Evolutionary conservation across 2,329 filamentous ascomycete species (phyloP).

Genomic region (Karstenula rhodostoma): DNA sequence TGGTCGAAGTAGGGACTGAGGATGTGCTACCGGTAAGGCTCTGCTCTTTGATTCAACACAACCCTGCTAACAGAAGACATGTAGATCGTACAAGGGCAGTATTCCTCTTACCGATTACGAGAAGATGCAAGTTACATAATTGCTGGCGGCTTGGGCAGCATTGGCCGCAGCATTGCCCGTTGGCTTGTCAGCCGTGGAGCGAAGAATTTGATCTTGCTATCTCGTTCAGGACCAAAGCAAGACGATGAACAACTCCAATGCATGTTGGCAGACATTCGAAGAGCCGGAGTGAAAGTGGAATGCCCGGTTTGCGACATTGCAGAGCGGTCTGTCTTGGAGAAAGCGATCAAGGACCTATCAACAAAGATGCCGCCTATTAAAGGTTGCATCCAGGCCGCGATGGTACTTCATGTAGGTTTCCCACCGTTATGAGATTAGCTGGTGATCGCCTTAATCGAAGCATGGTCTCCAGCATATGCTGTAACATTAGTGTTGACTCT

Average conservation of each 20-base stretch:
- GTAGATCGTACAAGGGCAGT: not conserved
- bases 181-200: constrained; percentile 27
- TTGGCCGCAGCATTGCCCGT: constrained; percentile 24
- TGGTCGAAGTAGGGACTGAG: constrained; percentile 18
- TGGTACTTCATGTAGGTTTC: constrained; percentile 21
- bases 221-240: constrained; percentile 13
- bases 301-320: not conserved
- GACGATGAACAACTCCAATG: too few species aligned
- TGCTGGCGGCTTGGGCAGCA: constrained; percentile 26
- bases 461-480: too few species aligned
- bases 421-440: constrained; percentile 13
- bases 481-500: too few species aligned
- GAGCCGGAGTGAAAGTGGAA: not conserved
- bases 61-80: not conserved
- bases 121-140: constrained; percentile 27
- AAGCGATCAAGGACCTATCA: not conserved
- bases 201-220: constrained; percentile 24
- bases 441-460: not conserved
- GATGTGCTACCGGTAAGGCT: constrained; percentile 17
- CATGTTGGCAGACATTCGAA: not conserved
- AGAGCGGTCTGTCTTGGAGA: not conserved
- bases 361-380: constrained; percentile 24
- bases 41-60: not conserved
- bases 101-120: not conserved
- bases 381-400: constrained; percentile 25